These are phyloP conservation scores for Geotrichum candidum DNA, from an alignment of 1,139 yeast genomes.

Conservation along the genomic window DNA sequence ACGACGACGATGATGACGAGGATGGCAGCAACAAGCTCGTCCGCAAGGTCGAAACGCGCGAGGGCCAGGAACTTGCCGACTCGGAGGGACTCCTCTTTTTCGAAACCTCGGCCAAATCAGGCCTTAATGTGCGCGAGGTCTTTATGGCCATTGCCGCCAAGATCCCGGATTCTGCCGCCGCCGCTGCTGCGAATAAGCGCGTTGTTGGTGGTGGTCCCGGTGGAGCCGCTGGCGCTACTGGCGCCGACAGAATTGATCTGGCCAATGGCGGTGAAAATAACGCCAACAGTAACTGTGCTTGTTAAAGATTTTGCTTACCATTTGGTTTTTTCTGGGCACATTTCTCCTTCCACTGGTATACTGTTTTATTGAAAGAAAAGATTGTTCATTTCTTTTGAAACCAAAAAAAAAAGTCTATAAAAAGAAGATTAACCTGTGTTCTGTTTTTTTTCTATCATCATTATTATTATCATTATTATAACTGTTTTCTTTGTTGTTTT, in stretches of 20 bases:
- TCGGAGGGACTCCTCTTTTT: slow-evolving; percentile 86
- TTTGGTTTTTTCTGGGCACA: too few relatives aligned
- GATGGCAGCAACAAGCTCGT: slow-evolving; percentile 28
- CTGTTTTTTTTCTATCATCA: too few relatives aligned
- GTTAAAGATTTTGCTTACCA: not conserved
- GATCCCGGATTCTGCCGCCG: slow-evolving; percentile 48
- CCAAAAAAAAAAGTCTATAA: not conserved
- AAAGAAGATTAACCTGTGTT: too few relatives aligned
- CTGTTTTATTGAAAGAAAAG: too few relatives aligned
- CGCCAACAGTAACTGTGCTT: not conserved
- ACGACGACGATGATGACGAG: slow-evolving; percentile 32
- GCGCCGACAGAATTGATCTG: slow-evolving; percentile 16
- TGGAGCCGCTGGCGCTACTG: slow-evolving; percentile 3
- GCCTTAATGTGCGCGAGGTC: slow-evolving; percentile 86
- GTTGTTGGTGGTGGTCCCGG: slow-evolving; percentile 5
- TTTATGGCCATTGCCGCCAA: slow-evolving; percentile 85
- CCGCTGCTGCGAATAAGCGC: slow-evolving; percentile 3
- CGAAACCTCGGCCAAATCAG: slow-evolving; percentile 92
- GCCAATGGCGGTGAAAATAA: slow-evolving; percentile 1
- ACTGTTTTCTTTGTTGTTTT: not conserved
- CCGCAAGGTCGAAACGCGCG: slow-evolving; percentile 76
- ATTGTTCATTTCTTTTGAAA: not conserved
- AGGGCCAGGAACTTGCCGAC: slow-evolving; percentile 72
- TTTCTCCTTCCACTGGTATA: too few relatives aligned
- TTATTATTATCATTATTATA: too few relatives aligned